Conservation (phyloP, 805 yeast genomes). For the Saccharomycopsis amapae region DNA sequence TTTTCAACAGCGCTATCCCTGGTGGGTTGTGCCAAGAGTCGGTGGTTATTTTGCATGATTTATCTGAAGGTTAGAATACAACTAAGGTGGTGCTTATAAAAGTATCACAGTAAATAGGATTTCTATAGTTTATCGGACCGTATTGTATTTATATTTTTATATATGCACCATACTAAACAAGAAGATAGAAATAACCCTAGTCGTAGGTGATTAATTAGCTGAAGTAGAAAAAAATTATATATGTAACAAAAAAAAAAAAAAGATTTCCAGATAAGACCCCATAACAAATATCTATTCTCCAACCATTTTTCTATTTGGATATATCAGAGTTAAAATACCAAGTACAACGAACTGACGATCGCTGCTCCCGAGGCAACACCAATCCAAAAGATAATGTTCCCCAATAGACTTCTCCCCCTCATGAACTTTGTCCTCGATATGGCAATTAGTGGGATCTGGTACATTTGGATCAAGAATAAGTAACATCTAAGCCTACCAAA, state of each 20-base stretch:
- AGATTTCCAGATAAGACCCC: background rate
- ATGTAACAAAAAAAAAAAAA: background rate
- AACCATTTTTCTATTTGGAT: background rate
- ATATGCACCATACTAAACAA: too few relatives aligned
- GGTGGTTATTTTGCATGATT: too few relatives aligned
- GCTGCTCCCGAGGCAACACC: slow-evolving; percentile 91
- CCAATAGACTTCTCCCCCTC: slow-evolving; percentile 50
- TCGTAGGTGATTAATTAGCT: background rate
- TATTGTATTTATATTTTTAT: too few relatives aligned
- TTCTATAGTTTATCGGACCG: too few relatives aligned
- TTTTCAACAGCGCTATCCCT: too few relatives aligned
- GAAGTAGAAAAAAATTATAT: background rate
- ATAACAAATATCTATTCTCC: background rate
- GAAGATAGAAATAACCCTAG: background rate
- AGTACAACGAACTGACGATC: slow-evolving; percentile 73
- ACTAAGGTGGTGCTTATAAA: too few relatives aligned
- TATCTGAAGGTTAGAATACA: too few relatives aligned
- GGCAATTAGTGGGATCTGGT: slow-evolving; percentile 73
- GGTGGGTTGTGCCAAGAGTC: too few relatives aligned
- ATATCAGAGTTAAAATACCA: slow-evolving; percentile 52
- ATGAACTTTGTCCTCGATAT: slow-evolving; percentile 54
- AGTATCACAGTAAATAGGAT: too few relatives aligned
- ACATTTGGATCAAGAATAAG: slow-evolving; percentile 73
- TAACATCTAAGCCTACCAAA: slow-evolving; percentile 78
- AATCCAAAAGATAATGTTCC: slow-evolving; percentile 83